phyloP scores from a whole-genome alignment of 1,139 yeast genomes.

The Debaryomyces sp. region DNA sequence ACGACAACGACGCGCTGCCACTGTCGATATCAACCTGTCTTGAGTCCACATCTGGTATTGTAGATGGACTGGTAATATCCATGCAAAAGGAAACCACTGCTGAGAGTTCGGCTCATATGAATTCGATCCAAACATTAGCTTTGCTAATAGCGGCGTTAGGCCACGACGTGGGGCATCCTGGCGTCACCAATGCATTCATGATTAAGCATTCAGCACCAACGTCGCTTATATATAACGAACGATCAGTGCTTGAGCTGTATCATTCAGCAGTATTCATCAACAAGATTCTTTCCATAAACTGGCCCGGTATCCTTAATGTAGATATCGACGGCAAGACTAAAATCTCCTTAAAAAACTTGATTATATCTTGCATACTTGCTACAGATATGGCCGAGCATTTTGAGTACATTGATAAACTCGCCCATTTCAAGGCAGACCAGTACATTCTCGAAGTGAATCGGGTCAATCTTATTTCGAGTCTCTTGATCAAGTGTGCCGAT shows the following conservation, averaged over 20 bases:
- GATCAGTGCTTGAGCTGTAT: constrained; percentile 79
- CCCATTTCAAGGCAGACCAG: constrained; percentile 23
- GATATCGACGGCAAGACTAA: constrained; percentile 19
- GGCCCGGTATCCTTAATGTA: constrained; percentile 56
- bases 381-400: constrained; percentile 95
- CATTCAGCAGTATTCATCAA: constrained; percentile 73
- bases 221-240: constrained; percentile 60
- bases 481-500: constrained; percentile 90
- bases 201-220: constrained; percentile 65
- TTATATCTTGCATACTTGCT: constrained; percentile 63
- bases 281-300: constrained; percentile 57
- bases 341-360: constrained; percentile 32
- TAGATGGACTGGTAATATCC: not conserved
- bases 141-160: constrained; percentile 85
- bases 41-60: not conserved
- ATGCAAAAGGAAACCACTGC: not conserved
- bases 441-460: constrained; percentile 21
- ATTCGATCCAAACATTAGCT: constrained; percentile 55
- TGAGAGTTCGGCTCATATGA: constrained; percentile 22
- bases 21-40: not conserved
- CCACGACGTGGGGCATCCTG: constrained; percentile 97
- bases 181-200: constrained; percentile 80
- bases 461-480: constrained; percentile 57
- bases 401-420: constrained; percentile 61
- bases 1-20: not conserved